Conservation (phyloP, 352 stramenopile genomes). For the Phytophthora tentaculata region DNA sequence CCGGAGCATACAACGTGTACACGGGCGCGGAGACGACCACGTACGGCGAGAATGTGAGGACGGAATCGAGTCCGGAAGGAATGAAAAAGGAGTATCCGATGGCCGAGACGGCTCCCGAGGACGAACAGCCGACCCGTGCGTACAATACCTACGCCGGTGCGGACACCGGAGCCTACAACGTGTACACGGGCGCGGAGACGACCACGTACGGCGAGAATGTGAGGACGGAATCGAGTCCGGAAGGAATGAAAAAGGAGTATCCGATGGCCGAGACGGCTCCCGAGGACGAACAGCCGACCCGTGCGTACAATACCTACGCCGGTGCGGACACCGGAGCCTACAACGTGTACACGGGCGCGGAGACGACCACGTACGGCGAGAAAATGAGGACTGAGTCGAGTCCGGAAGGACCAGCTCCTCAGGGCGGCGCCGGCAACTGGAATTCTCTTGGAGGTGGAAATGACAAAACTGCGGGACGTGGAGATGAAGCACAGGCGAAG, state of each 20-base stretch:
- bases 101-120: neutral
- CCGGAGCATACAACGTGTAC: conserved; percentile 7
- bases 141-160: conserved; percentile 5
- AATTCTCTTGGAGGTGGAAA: neutral
- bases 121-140: neutral
- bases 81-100: neutral
- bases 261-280: too few relatives aligned
- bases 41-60: neutral
- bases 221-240: neutral
- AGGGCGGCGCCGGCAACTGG: neutral
- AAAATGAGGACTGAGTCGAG: neutral
- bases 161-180: neutral
- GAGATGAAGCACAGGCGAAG: neutral
- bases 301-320: conserved; percentile 7
- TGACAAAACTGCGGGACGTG: neutral
- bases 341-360: conserved; percentile 5
- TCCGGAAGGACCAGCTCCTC: neutral
- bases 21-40: conserved; percentile 3
- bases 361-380: conserved; percentile 8
- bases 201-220: conserved; percentile 2
- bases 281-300: neutral
- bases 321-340: neutral
- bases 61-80: neutral
- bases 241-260: neutral
- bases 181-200: conserved; percentile 7